A percentile compares a stretch with the other conserved stretches of the same genome.
Evolutionary conservation across 1,284 basidiomycete genomes (phyloP).

Genomic region (Sutorius eximius): DNA sequence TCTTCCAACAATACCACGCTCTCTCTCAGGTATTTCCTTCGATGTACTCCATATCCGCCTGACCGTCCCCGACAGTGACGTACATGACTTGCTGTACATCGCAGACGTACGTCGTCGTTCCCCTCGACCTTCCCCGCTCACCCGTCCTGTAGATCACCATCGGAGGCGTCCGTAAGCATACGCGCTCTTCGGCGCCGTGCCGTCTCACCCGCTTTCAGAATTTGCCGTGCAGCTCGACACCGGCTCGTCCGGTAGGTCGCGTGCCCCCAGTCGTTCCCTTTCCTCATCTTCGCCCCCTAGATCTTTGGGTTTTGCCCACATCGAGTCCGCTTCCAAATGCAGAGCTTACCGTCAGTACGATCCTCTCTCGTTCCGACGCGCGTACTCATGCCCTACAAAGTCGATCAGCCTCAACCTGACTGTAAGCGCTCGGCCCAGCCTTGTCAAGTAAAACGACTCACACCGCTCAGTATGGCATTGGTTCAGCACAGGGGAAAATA

Average conservation of each 20-base stretch:
- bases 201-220: conserved; percentile 37
- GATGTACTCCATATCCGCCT: background rate
- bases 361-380: background rate
- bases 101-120: conserved; percentile 54
- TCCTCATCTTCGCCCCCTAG: conserved; percentile 33
- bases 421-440: conserved; percentile 39
- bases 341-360: conserved; percentile 49
- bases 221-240: conserved; percentile 77
- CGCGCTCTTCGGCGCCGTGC: background rate
- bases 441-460: conserved; percentile 1
- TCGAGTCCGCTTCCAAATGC: conserved; percentile 52
- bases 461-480: conserved; percentile 65
- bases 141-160: conserved; percentile 53
- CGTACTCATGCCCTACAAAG: conserved; percentile 33
- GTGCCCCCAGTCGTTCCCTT: background rate
- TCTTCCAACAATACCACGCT: conserved; percentile 30
- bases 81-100: conserved; percentile 73
- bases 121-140: conserved; percentile 3
- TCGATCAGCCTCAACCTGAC: conserved; percentile 54
- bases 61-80: conserved; percentile 45
- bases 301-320: conserved; percentile 70
- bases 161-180: conserved; percentile 53
- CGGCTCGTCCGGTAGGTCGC: conserved; percentile 75
- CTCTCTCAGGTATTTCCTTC: conserved; percentile 42
- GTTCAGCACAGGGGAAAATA: conserved; percentile 68